Evolutionary conservation across 2,329 filamentous ascomycete species (phyloP).

Genomic region (Podosphaera fusca): DNA sequence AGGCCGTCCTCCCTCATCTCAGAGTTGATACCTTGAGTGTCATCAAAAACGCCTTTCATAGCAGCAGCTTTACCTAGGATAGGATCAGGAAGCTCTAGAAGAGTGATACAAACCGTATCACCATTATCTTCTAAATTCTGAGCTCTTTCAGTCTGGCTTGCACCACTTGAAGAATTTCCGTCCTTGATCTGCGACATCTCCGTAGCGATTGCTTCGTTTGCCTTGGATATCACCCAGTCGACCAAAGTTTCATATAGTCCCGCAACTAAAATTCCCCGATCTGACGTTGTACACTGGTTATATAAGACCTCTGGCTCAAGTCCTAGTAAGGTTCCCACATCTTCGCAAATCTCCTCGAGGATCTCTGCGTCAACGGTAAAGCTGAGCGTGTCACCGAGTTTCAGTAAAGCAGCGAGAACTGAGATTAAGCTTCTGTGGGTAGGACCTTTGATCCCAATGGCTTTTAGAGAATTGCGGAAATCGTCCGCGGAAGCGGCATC

Average conservation of each 20-base stretch:
- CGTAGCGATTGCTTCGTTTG: conserved; percentile 59
- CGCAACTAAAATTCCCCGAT: conserved; percentile 59
- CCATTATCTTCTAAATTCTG: conserved; percentile 45
- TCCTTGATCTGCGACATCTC: conserved; percentile 48
- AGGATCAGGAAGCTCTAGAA: conserved; percentile 66
- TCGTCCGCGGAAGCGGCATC: conserved; percentile 86
- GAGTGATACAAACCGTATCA: conserved; percentile 72
- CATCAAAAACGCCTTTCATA: conserved; percentile 80
- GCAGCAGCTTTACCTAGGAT: conserved; percentile 69
- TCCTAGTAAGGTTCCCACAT: conserved; percentile 67
- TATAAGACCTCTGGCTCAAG: conserved; percentile 66
- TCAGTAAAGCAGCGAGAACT: conserved; percentile 63
- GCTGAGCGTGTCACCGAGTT: conserved; percentile 75
- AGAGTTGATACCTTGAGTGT: conserved; percentile 73
- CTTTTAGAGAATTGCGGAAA: conserved; percentile 65
- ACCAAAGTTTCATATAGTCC: conserved; percentile 85
- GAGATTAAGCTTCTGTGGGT: conserved; percentile 66
- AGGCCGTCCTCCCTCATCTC: conserved; percentile 96
- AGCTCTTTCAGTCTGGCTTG: conserved; percentile 32
- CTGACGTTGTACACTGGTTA: conserved; percentile 59
- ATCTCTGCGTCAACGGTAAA: conserved; percentile 67
- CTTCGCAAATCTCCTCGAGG: conserved; percentile 69
- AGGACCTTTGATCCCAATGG: conserved; percentile 81
- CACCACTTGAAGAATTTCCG: conserved; percentile 44
- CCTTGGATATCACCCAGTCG: conserved; percentile 79